Evolutionary conservation across 2,329 filamentous ascomycete species (phyloP), one percentile per base, ranked within the genome.

Genomic region (Fusarium lyarnte): DNA sequence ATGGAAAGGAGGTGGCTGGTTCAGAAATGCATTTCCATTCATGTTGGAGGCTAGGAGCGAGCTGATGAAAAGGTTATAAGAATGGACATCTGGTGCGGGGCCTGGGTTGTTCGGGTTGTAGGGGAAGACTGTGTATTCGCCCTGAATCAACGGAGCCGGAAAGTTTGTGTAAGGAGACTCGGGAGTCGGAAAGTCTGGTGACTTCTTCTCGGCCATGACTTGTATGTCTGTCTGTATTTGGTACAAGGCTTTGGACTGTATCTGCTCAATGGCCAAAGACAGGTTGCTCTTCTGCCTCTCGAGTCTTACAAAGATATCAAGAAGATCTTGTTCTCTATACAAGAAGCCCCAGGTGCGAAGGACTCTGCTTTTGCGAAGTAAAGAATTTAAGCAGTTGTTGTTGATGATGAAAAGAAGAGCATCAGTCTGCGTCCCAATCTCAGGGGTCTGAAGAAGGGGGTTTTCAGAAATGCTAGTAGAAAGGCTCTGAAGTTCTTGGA

Each of bases 171-270:
- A n/a, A n/a, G n/a, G n/a, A n/a, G n/a, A n/a, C n/a, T n/a, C n/a
- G n/a, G n/a, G n/a, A n/a, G n/a, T n/a, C n/a, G n/a, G n/a, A n/a
- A n/a, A n/a, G n/a, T n/a, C n/a, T n/a, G n/a, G n/a, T n/a, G n/a
- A n/a, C n/a, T n/a, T n/a, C n/a, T n/a, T n/a, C n/a, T n/a, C n/a
- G n/a, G n/a, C n/a, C n/a, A n/a, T n/a, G n/a, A n/a, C n/a, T n/a
- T n/a, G 33, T 0, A 75, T 65, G 0, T 75, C 66, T 0, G 9
- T 25, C 5, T 71, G 69, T 1, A 74, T 75, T 0, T 63, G 69
- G 41, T 85, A 66, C 0, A 75, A 70, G 0, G 86, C 81, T 85
- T 83, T 87, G 7, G 79, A 83, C 13, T 85, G 73, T 1, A 75
- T 73, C 5, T 71, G 64, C 0, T 73, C 60, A 0, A 77, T 76